A percentile compares a stretch with the other conserved stretches of the same genome.
These are phyloP conservation scores for Stephanodiscus triporus DNA, from an alignment of 108 stramenopile species.

Conservation along the genomic window DNA sequence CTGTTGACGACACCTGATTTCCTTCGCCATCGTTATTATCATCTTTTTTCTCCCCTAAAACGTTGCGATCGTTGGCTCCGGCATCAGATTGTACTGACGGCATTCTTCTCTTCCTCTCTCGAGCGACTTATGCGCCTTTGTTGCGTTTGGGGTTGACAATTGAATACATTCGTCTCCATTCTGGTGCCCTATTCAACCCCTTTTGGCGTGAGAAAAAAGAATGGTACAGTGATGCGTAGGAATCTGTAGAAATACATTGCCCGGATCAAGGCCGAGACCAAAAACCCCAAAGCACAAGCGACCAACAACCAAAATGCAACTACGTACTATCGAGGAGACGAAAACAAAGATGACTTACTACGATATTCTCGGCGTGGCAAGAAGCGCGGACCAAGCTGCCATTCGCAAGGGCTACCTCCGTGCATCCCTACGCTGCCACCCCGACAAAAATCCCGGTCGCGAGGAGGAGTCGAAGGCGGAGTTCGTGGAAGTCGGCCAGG, in stretches of 20 bases:
- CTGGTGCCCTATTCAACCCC: too few species aligned
- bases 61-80: background rate
- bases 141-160: too few species aligned
- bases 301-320: too few species aligned
- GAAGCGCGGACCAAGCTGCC: conserved; percentile 44
- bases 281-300: too few species aligned
- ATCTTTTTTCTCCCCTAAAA: background rate
- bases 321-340: too few species aligned
- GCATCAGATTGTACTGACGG: background rate
- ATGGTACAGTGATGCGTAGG: too few species aligned
- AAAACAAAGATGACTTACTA: conserved; percentile 43
- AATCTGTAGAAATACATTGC: too few species aligned
- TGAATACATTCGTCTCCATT: too few species aligned
- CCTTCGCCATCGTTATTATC: background rate
- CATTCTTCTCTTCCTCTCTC: background rate
- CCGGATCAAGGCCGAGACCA: too few species aligned
- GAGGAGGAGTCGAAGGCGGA: conserved; percentile 63
- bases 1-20: background rate
- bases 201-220: too few species aligned
- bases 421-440: conserved; percentile 64
- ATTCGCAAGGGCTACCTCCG: conserved; percentile 82
- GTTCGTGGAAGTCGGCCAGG: conserved; percentile 81
- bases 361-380: conserved; percentile 65
- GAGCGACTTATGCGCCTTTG: too few species aligned
- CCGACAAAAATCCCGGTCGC: conserved; percentile 82